phyloP scores from a whole-genome alignment of 1,139 yeast genomes.

The Debaryomyces singareniensis region DNA sequence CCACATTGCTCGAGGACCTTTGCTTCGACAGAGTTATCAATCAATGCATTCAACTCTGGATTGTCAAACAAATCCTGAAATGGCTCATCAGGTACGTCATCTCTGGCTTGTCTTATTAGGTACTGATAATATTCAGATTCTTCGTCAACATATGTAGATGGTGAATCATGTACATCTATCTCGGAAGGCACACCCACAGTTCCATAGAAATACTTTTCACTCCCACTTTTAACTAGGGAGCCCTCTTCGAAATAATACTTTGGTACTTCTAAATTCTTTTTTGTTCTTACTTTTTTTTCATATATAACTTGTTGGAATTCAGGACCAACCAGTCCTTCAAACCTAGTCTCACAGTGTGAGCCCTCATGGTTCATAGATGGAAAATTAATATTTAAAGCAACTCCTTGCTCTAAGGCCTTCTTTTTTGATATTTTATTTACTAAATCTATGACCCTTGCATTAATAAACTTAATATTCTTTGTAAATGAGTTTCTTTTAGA shows the following conservation, averaged over 20 bases:
- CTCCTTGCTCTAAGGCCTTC: constrained; percentile 1
- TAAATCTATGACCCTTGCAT: constrained; percentile 15
- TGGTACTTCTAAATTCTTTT: constrained; percentile 5
- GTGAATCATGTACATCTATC: constrained; percentile 6
- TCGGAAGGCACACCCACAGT: neutral
- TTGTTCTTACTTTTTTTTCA: neutral
- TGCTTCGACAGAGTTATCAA: constrained; percentile 9
- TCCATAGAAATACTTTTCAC: constrained; percentile 7
- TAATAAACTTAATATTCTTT: constrained; percentile 21
- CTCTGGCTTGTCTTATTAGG: constrained; percentile 1
- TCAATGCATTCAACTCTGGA: constrained; percentile 8
- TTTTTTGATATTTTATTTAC: constrained; percentile 9
- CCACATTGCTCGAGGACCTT: constrained; percentile 14
- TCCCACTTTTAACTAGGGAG: constrained; percentile 2
- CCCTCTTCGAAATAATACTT: constrained; percentile 6
- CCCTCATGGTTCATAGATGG: constrained; percentile 26
- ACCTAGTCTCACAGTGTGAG: constrained; percentile 20
- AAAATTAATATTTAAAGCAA: constrained; percentile 19
- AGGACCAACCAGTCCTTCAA: constrained; percentile 6
- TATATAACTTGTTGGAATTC: constrained; percentile 6
- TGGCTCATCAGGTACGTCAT: neutral
- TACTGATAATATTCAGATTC: constrained; percentile 15
- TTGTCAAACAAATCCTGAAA: constrained; percentile 8
- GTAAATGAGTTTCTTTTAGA: constrained; percentile 17
- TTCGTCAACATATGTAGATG: constrained; percentile 12